phyloP scores from a whole-genome alignment of 352 stramenopile genomes.

The Phytophthora rubi region DNA sequence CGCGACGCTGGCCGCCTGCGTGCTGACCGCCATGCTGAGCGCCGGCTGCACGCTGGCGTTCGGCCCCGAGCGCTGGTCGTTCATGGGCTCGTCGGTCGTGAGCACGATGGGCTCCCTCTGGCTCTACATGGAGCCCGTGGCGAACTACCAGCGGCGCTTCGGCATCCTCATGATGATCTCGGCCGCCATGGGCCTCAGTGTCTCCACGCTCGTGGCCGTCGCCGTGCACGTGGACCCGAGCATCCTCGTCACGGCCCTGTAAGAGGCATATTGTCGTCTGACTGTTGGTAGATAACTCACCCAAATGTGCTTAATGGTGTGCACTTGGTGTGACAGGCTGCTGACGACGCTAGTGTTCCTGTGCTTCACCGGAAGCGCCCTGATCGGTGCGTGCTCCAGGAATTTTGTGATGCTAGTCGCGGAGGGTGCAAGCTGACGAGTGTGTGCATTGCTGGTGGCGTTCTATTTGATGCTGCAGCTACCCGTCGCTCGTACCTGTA shows the following conservation, averaged over 20 bases:
- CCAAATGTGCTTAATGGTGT: constrained; percentile 7
- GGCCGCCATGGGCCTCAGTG: constrained; percentile 70
- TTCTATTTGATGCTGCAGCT: constrained; percentile 35
- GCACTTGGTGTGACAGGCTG: constrained; percentile 34
- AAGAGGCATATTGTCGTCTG: constrained; percentile 13
- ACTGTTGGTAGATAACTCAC: neutral
- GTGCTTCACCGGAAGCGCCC: constrained; percentile 84
- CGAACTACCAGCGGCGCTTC: constrained; percentile 67
- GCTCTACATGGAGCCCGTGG: constrained; percentile 60
- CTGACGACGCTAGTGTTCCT: constrained; percentile 85
- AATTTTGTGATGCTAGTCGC: neutral
- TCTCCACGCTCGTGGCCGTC: constrained; percentile 76
- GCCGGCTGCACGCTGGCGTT: constrained; percentile 48
- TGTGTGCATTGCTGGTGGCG: neutral
- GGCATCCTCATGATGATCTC: constrained; percentile 74
- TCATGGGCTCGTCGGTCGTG: constrained; percentile 55
- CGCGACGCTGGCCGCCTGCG: constrained; percentile 63
- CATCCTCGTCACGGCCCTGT: constrained; percentile 85
- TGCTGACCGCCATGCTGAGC: constrained; percentile 60
- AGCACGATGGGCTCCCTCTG: constrained; percentile 63
- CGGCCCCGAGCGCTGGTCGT: constrained; percentile 44
- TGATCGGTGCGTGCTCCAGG: constrained; percentile 55
- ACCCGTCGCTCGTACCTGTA: constrained; percentile 87
- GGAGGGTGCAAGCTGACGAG: neutral
- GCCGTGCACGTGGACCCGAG: constrained; percentile 78